Evolutionary conservation across 2,329 filamentous ascomycete genomes (phyloP), one percentile per base, ranked within the genome.

Genomic region (Pyrenochaeta sp.): DNA sequence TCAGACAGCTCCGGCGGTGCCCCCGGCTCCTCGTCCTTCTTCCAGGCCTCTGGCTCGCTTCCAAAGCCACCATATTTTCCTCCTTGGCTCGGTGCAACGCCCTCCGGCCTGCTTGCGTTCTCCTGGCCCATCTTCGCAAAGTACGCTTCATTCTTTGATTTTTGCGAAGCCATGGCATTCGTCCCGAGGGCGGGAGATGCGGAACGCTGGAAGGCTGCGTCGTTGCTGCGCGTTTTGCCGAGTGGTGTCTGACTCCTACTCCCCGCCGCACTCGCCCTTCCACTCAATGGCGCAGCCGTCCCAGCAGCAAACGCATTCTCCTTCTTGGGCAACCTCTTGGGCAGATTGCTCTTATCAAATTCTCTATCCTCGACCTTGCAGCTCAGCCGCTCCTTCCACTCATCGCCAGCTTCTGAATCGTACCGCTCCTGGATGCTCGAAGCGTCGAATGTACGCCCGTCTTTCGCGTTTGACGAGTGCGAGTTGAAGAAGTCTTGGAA

Each of bases 51-150:
- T 27, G 90, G 86, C 49, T 89, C 88, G 74, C 90, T 96, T 36
- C 95, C 95, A 77, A 99, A 99, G 0, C 95, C 95, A 10, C 82
- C 85, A 74, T 92, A 99, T 78, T 96, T 97, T 10, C 95, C 95
- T 59, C 95, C 95, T 77, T 97, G 94, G 59, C 85, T 94, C 0
- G 95, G 95, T 30, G 92, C 90, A 51, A 98, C 69, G 68, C 87
- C 83, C 0, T 89, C 92, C 6, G 91, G 83, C 58, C 95, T 84
- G 39, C 83, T 81, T 5, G 93, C 91, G 75, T 99, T 99, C 60
- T 92, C 91, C 27, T 86, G 86, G 4, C 94, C 94, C 77, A 97
- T 85, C 37, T 85, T 87, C 44, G 93, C 90, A 80, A 99, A 98
- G 79, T 96, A 98, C 65, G 89, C 88, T 76, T 98, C 95, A 77